These are phyloP conservation scores for Nemania diffusa DNA, from an alignment of 2,329 filamentous ascomycete genomes.

Conservation along the genomic window DNA sequence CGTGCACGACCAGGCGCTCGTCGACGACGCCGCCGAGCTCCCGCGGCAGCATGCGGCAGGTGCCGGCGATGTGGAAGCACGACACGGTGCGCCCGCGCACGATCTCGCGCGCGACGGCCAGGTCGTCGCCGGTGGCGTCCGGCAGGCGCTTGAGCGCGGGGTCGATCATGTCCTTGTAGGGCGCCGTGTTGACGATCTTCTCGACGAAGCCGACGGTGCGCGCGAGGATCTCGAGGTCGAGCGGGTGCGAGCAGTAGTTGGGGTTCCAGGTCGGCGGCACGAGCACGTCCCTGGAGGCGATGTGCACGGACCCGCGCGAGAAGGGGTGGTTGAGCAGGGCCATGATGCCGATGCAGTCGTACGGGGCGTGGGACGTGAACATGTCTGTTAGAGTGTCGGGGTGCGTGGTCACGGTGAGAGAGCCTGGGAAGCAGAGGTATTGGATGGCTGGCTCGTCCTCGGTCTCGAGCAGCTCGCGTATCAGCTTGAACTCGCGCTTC, in stretches of 20 bases:
- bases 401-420: slow-evolving; percentile 45
- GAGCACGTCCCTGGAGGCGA: slow-evolving; percentile 55
- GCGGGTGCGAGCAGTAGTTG: slow-evolving; percentile 64
- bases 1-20: slow-evolving; percentile 55
- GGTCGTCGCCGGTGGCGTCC: slow-evolving; percentile 44
- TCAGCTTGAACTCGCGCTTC: slow-evolving; percentile 39
- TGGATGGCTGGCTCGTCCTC: slow-evolving; percentile 49
- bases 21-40: slow-evolving; percentile 58
- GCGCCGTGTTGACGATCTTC: slow-evolving; percentile 50
- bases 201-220: slow-evolving; percentile 57
- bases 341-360: slow-evolving; percentile 66
- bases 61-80: slow-evolving; percentile 61
- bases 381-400: slow-evolving; percentile 46
- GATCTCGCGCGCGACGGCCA: slow-evolving; percentile 52
- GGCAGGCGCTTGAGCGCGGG: slow-evolving; percentile 52
- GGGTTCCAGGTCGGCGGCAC: slow-evolving; percentile 64
- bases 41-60: slow-evolving; percentile 60
- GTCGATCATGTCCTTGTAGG: slow-evolving; percentile 56
- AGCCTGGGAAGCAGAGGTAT: slow-evolving; percentile 51
- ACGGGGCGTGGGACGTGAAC: slow-evolving; percentile 46
- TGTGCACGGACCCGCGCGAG: slow-evolving; percentile 69
- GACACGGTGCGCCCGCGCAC: slow-evolving; percentile 51
- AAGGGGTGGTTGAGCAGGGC: slow-evolving; percentile 70
- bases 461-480: slow-evolving; percentile 46
- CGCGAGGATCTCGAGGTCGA: slow-evolving; percentile 65